These are phyloP conservation scores for Debaryomyces tyrocola DNA, from an alignment of 805 yeast species.

Conservation along the genomic window DNA sequence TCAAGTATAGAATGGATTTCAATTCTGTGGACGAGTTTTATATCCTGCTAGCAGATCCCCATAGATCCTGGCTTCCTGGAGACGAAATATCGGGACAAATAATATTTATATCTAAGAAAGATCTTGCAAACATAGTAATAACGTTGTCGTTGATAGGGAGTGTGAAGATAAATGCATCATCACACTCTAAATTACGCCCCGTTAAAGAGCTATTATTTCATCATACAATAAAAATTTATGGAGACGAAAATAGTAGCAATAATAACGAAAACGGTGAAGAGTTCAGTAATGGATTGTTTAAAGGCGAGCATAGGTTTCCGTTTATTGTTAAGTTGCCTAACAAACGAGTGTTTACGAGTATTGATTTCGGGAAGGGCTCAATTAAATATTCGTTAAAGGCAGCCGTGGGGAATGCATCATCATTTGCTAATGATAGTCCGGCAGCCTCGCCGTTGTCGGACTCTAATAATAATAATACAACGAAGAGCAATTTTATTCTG, in stretches of 20 bases:
- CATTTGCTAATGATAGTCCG: constrained; percentile 16
- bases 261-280: constrained; percentile 18
- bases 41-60: constrained; percentile 72
- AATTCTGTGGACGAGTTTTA: constrained; percentile 62
- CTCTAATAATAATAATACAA: constrained; percentile 13
- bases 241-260: constrained; percentile 28
- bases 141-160: constrained; percentile 56
- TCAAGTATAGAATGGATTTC: constrained; percentile 31
- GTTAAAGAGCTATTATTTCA: constrained; percentile 54
- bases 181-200: constrained; percentile 54
- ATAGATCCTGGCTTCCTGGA: constrained; percentile 76
- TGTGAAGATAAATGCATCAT: constrained; percentile 53
- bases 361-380: constrained; percentile 84
- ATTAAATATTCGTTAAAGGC: constrained; percentile 66
- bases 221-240: constrained; percentile 60
- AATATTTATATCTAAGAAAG: constrained; percentile 54
- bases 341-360: constrained; percentile 67
- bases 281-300: constrained; percentile 52
- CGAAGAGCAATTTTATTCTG: constrained; percentile 10
- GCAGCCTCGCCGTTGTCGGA: constrained; percentile 8
- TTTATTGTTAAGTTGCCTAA: constrained; percentile 80
- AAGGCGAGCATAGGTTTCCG: constrained; percentile 88
- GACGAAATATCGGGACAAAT: constrained; percentile 69
- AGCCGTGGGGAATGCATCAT: constrained; percentile 29
- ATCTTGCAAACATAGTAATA: constrained; percentile 53